Evolutionary conservation across 352 stramenopile species (phyloP).

Genomic region (Phytophthora pinifolia): DNA sequence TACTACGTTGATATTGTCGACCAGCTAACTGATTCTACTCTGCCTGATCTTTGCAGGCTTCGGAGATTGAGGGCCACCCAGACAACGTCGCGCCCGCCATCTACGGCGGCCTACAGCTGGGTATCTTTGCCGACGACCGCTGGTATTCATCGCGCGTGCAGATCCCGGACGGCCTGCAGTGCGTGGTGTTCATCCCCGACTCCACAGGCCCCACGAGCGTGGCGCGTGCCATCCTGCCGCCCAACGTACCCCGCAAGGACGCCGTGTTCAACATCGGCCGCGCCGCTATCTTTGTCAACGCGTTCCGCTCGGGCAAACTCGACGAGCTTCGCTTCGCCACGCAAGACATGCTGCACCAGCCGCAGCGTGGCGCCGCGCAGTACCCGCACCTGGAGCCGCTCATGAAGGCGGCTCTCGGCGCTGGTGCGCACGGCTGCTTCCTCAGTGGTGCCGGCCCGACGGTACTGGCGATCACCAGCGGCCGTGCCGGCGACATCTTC

Average conservation of each 20-base stretch:
- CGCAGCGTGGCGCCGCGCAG: constrained; percentile 93
- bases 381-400: constrained; percentile 98
- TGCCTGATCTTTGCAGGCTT: constrained; percentile 48
- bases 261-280: constrained; percentile 97
- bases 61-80: constrained; percentile 98
- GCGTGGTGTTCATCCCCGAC: constrained; percentile 98
- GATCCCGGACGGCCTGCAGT: constrained; percentile 95
- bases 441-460: constrained; percentile 97
- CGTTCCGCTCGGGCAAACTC: constrained; percentile 95
- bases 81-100: constrained; percentile 99
- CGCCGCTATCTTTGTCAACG: constrained; percentile 97
- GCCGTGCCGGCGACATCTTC: constrained; percentile 98
- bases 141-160: constrained; percentile 97
- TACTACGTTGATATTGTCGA: background rate
- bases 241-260: constrained; percentile 89
- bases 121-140: constrained; percentile 92
- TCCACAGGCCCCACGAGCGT: constrained; percentile 95
- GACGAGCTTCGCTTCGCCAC: constrained; percentile 95
- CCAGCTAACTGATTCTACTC: constrained; percentile 6
- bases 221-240: constrained; percentile 91
- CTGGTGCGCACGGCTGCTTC: constrained; percentile 95
- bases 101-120: constrained; percentile 98
- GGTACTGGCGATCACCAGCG: constrained; percentile 97
- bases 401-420: constrained; percentile 95
- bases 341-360: constrained; percentile 96